Evolutionary conservation across 768 basidiomycete species (phyloP).

Genomic region (Asterophora lycoperdoides): DNA sequence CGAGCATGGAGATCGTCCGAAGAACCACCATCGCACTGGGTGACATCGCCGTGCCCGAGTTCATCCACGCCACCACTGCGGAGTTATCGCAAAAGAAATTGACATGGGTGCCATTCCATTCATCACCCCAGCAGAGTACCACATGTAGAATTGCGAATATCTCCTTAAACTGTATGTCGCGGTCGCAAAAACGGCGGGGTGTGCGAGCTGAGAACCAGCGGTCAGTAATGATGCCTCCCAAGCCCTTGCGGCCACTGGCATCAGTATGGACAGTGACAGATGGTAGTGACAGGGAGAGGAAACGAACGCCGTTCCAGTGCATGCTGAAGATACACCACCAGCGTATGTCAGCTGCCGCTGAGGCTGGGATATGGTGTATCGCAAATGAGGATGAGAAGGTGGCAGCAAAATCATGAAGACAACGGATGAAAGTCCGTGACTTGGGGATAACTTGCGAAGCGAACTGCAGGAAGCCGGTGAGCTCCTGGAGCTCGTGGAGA

Average conservation of each 20-base stretch:
- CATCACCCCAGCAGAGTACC: conserved; percentile 1
- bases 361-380: conserved; percentile 20
- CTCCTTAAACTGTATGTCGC: background rate
- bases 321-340: conserved; percentile 29
- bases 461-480: conserved; percentile 32
- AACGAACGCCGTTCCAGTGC: conserved; percentile 28
- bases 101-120: background rate
- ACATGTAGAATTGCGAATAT: background rate
- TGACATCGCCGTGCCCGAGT: background rate
- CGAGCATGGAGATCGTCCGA: background rate
- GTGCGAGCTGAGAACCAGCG: background rate
- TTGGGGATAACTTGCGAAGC: conserved; percentile 29
- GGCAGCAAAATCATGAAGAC: conserved; percentile 25
- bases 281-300: conserved; percentile 11
- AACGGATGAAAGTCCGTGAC: conserved; percentile 24
- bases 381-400: conserved; percentile 21
- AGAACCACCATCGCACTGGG: background rate
- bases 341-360: conserved; percentile 19
- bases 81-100: background rate
- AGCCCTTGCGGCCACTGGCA: conserved; percentile 28
- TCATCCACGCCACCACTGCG: background rate
- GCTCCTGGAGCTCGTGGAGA: conserved; percentile 26
- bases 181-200: background rate
- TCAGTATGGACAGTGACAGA: conserved; percentile 25
- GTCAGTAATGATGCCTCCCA: conserved; percentile 16